These are phyloP conservation scores for Conticribra guillardii DNA, from an alignment of 108 stramenopile genomes.

Conservation along the genomic window DNA sequence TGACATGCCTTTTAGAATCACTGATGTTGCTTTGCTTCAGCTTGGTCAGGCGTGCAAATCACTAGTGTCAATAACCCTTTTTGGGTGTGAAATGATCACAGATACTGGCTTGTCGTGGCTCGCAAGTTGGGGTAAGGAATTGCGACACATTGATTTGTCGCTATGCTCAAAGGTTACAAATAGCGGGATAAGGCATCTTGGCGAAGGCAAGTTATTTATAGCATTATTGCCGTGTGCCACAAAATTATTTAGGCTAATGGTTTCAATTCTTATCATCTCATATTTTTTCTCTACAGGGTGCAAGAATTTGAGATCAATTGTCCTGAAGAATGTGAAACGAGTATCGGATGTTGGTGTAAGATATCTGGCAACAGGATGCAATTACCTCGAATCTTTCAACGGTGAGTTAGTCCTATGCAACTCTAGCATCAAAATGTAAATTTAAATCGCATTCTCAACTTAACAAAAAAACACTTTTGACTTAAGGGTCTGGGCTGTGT, in stretches of 20 bases:
- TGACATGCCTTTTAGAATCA: slow-evolving; percentile 54
- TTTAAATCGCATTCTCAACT: too few relatives aligned
- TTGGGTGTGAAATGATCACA: slow-evolving; percentile 55
- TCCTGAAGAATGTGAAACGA: slow-evolving; percentile 46
- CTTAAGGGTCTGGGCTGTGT: slow-evolving; percentile 34
- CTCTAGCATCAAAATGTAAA: too few relatives aligned
- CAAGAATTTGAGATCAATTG: slow-evolving; percentile 35
- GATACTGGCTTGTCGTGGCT: slow-evolving; percentile 61
- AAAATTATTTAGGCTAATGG: too few relatives aligned
- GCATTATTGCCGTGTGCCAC: too few relatives aligned
- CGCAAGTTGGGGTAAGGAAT: slow-evolving; percentile 44
- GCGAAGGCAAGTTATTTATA: slow-evolving; percentile 40
- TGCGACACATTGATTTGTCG: slow-evolving; percentile 47
- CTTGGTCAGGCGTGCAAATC: slow-evolving; percentile 44
- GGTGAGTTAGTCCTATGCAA: slow-evolving; percentile 15
- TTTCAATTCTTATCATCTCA: too few relatives aligned
- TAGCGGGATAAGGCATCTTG: slow-evolving; percentile 46
- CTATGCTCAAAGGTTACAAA: slow-evolving; percentile 58
- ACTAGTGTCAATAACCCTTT: slow-evolving; percentile 37
- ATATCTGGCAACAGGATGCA: slow-evolving; percentile 47
- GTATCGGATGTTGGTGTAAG: slow-evolving; percentile 55
- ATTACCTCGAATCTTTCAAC: slow-evolving; percentile 47
- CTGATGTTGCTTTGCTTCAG: slow-evolving; percentile 56
- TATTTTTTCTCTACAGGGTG: slow-evolving; percentile 28
- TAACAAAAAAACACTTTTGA: too few relatives aligned